Evolutionary conservation across 1,139 yeast genomes (phyloP), one percentile per base, ranked within the genome.

Genomic region (Pichia sp.): DNA sequence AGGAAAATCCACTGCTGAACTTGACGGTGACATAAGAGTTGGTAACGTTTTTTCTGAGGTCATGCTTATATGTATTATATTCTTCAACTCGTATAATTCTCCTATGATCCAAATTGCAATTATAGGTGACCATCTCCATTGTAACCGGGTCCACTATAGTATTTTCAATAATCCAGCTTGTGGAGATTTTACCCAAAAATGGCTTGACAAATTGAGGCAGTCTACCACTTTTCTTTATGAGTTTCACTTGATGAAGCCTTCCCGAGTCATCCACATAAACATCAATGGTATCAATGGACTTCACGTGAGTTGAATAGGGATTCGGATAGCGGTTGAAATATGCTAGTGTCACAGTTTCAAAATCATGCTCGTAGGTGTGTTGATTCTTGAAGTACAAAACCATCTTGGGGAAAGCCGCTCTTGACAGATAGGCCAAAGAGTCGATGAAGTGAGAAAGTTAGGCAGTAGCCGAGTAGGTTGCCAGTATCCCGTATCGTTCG

Each of bases 291-390:
- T 91, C 98, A 27, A 78, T 78, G 12, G 94, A 80, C 32, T 80
- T 64, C 12, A 91, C 96, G 62, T 91, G 96, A n/a, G 75, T 64
- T 27, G 96, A 81, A 54, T 71, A 87, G 4, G 98, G 98, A 53
- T 86, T 86, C 3, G 96, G 96, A 53, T 85, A 86, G 49, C 93
- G 66, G 60, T 84, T 84, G 58, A 85, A 77, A 56, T 80, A 81
- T 2, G 95, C 94, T 35, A 79, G 64, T 5, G 88, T 69, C 17
- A 83, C 86, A 1, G 91, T 81, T 34, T 68, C 69, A 53, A 87
- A 87, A 50, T 78, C 79, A 56, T 77, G 76, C 37, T 70, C 62
- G 56, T 67, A 83, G 19, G 63, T 57, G 53, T 77, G 81, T 14
- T 66, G 54, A 44, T 67, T 74, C 48, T 72, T 72, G 55, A 73